These are phyloP conservation scores for Cryptosporidium xiaoi DNA, from an alignment of 169 alveolate genomes.

Conservation along the genomic window DNA sequence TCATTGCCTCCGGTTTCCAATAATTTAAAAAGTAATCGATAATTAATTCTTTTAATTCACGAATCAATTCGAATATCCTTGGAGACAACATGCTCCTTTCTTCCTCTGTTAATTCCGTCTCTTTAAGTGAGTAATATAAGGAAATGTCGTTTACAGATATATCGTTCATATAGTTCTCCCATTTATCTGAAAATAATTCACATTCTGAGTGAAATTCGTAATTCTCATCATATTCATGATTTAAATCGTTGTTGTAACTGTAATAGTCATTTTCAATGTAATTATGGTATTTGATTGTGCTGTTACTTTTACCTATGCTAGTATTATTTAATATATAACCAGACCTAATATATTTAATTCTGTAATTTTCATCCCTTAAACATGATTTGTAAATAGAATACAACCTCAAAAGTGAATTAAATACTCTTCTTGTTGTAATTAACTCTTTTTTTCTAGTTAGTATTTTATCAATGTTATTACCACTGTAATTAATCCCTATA, in stretches of 20 bases:
- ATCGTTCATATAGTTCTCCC: constrained; percentile 8
- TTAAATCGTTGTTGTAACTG: too few species aligned
- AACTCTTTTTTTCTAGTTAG: background rate
- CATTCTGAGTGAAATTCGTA: background rate
- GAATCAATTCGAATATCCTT: constrained; percentile 1
- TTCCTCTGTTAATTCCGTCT: background rate
- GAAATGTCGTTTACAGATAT: constrained; percentile 1
- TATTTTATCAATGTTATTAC: background rate
- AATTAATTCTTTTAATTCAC: constrained; percentile 2
- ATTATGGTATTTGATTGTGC: background rate
- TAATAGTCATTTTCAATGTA: background rate
- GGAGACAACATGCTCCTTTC: background rate
- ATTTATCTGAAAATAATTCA: constrained; percentile 25
- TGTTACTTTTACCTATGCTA: background rate
- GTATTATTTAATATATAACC: constrained; percentile 2
- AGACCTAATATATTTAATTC: constrained; percentile 33
- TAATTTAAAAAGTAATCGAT: constrained; percentile 15
- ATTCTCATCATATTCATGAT: too few species aligned
- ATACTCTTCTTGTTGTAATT: constrained; percentile 7
- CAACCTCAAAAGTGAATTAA: constrained; percentile 27
- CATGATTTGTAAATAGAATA: constrained; percentile 54
- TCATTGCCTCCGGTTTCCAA: constrained; percentile 48
- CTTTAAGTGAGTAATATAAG: background rate
- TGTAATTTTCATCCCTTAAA: constrained; percentile 36
- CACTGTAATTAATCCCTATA: background rate